These are phyloP conservation scores for Boletus rufocinnamomeus DNA, from an alignment of 768 basidiomycete species.

Conservation along the genomic window DNA sequence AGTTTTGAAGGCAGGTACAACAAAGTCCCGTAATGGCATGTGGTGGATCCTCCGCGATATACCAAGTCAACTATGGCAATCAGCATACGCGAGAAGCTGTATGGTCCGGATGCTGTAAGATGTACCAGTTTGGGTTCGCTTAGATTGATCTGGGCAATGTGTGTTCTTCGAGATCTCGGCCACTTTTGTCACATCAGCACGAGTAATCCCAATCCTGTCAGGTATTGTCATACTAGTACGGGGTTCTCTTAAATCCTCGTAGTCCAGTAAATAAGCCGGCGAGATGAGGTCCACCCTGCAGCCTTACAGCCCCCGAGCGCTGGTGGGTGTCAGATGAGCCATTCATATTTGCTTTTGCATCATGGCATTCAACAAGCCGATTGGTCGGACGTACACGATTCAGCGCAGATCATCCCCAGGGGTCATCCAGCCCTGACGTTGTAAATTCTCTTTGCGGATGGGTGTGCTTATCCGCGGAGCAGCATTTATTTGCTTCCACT, in stretches of 20 bases:
- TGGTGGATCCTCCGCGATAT: background rate
- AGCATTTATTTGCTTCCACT: background rate
- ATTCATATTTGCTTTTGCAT: background rate
- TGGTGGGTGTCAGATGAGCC: background rate
- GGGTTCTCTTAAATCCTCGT: background rate
- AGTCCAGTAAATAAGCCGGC: background rate
- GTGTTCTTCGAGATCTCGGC: background rate
- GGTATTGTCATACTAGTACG: background rate
- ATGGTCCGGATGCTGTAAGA: background rate
- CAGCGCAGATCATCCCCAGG: background rate
- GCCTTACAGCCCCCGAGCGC: background rate
- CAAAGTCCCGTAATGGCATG: background rate
- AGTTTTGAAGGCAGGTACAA: background rate
- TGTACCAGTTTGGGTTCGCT: background rate
- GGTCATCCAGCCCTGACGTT: background rate
- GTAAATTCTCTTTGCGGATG: background rate
- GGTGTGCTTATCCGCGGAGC: background rate
- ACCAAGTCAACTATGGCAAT: background rate
- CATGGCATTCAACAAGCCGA: background rate
- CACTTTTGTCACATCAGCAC: background rate
- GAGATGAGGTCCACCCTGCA: background rate
- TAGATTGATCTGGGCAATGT: background rate
- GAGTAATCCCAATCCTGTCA: background rate
- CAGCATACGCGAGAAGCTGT: background rate
- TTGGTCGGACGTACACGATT: background rate